These are phyloP conservation scores for Terana coerulea DNA, from an alignment of 768 basidiomycete genomes.

Conservation along the genomic window DNA sequence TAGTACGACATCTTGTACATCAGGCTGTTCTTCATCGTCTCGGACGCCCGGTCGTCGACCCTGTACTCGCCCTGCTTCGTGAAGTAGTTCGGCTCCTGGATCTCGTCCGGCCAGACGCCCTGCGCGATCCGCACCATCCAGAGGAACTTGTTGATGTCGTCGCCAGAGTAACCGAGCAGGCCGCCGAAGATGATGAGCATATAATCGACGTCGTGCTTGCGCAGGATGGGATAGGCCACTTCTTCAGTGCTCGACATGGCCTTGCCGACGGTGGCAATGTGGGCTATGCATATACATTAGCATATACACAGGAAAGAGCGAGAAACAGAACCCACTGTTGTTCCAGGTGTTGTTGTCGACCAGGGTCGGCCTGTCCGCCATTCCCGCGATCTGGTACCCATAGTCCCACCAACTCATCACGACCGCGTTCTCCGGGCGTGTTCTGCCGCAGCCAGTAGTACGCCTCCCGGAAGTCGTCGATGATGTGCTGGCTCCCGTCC, in stretches of 20 bases:
- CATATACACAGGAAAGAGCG: slow-evolving; percentile 2
- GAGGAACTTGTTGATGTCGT: slow-evolving; percentile 99
- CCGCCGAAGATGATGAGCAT: slow-evolving; percentile 97
- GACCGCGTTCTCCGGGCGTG: slow-evolving; percentile 85
- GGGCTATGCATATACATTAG: slow-evolving; percentile 46
- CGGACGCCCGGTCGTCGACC: slow-evolving; percentile 80
- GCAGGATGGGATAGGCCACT: slow-evolving; percentile 93
- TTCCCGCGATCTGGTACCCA: slow-evolving; percentile 98
- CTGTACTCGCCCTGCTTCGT: slow-evolving; percentile 90
- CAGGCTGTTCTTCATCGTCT: slow-evolving; percentile 89
- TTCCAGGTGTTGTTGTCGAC: slow-evolving; percentile 99
- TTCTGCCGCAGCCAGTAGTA: slow-evolving; percentile 99
- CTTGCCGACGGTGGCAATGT: slow-evolving; percentile 98
- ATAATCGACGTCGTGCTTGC: slow-evolving; percentile 97
- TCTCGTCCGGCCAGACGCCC: slow-evolving; percentile 97
- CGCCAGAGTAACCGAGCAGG: slow-evolving; percentile 93
- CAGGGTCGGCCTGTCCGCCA: slow-evolving; percentile 94
- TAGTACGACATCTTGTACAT: slow-evolving; percentile 99
- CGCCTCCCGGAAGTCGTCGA: slow-evolving; percentile 98
- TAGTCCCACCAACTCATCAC: slow-evolving; percentile 99
- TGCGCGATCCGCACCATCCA: slow-evolving; percentile 98
- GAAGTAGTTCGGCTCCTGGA: slow-evolving; percentile 94
- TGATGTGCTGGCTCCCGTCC: slow-evolving; percentile 91
- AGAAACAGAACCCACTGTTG: slow-evolving; percentile 68
- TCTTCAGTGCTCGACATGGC: slow-evolving; percentile 96